Base-by-base conservation (phyloP, 2,329 filamentous ascomycete genomes). In the Chrysosporium keratinophilum region DNA sequence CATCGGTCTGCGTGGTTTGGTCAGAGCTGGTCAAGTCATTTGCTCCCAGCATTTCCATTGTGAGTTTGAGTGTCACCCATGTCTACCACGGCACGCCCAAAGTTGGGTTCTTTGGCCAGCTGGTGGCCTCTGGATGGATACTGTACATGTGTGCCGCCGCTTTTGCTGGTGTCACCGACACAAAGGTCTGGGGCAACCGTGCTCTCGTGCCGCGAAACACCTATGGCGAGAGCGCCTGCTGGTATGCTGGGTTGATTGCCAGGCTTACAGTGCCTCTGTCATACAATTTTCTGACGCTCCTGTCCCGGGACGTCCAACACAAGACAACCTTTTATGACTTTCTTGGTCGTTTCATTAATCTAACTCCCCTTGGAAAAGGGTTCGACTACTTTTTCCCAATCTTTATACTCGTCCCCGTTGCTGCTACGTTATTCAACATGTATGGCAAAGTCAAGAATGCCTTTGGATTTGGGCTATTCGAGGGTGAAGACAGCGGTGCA, bases 121-220 rank as follows among this genome's bases (percentile, higher is more conserved):
- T 89, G 43, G 84, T 91, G 47, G 87, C 91, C 0, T 84, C 88
- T 1, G 74, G 82, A 12, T 98, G 93, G 93, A 84, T 98, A 57
- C 77, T 90, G 54, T 98, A 98, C 74, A 98, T 98, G 93, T 95
- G 87, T 67, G 78, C 86, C 12, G 89, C 89, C 45, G 88, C 93
- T 4, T 79, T 97, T 49, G 86, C 82, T 54, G 90, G 89, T 6
- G 84, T 98, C 64, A 88, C 85, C 12, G 88, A 95, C 65, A 88
- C 95, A 62, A 94, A 93, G 64, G 89, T 96, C n/a, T 98, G 93
- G 93, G 87, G 93, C 54, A 93, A 94, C 47, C 83, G 93, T 34
- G 91, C 93, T 0, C 76, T 98, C 5, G 91, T 97, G 45, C 82
- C 81, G 56, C 83, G 93, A 54, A 93, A 95, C 65, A 98, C 93